Evolutionary conservation across 495 filamentous ascomycete species (phyloP), one percentile per base, ranked within the genome.

Genomic region (Evernia prunastri): DNA sequence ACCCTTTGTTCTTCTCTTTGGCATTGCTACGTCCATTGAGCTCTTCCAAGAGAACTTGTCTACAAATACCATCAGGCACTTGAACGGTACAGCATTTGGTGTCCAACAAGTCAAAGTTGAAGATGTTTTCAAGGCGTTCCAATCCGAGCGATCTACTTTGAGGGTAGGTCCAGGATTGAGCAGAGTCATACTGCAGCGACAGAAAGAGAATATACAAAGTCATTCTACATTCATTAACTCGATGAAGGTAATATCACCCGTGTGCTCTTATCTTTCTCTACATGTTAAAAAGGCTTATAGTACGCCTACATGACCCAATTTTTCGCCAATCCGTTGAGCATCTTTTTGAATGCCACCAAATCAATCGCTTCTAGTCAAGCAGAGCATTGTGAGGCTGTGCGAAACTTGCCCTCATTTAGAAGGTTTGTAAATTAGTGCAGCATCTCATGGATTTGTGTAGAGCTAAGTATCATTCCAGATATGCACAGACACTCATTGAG

Each of bases 241-340:
- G 58, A 72, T 96, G 6, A 95, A 96, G 80, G 90, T 92, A 77
- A 71, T 3, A 8, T 8, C 5, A 72, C 60, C 31, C n/a, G 2
- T 25, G 40, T n/a, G 12, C 10, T 27, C 20, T 37, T 20, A 2
- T 18, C 5, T 10, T 17, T 15, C 51, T 33, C 1, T 31, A 15
- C 33, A 20, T 20, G 11, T 68, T 47, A 54, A 67, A 72, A 64
- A 72, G 29, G 25, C 13, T 57, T 58, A 17, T 66, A 95, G 88
- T 97, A 97, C 75, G 84, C 87, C 18, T 93, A 94, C 68, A 97
- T 98, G 93, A 91, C 88, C 36, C 91, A 96, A 73, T 97, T 96
- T 72, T 97, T 93, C 71, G 89, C 89, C 47, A 96, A 97, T 72
- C 84, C 90, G 0, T 76, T 96, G n/a, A 88, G 89, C 51, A 75